Evolutionary conservation across 768 basidiomycete genomes (phyloP).

Genomic region (Hypholoma sublateritium): DNA sequence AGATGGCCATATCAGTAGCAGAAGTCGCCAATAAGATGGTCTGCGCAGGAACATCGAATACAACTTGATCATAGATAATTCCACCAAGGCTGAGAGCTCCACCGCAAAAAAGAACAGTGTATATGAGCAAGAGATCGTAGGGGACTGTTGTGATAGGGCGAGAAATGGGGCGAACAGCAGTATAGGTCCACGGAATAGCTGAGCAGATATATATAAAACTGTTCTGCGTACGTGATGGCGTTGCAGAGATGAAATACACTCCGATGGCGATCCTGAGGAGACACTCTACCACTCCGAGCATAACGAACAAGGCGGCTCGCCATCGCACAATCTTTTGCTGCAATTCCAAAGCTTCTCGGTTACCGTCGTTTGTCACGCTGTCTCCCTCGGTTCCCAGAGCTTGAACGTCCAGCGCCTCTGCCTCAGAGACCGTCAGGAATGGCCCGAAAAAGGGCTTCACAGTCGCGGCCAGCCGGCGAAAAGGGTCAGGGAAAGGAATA

Average conservation of each 20-base stretch:
- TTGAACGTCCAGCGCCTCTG: constrained; percentile 45
- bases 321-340: constrained; percentile 45
- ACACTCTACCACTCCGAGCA: constrained; percentile 54
- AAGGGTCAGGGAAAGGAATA: not conserved
- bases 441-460: constrained; percentile 34
- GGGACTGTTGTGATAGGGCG: constrained; percentile 57
- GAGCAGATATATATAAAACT: constrained; percentile 41
- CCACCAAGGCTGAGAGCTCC: constrained; percentile 54
- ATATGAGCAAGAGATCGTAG: constrained; percentile 62
- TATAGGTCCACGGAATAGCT: constrained; percentile 66
- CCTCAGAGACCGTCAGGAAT: constrained; percentile 54
- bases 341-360: constrained; percentile 17
- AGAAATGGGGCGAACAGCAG: constrained; percentile 51
- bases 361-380: constrained; percentile 9
- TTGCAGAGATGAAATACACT: constrained; percentile 51
- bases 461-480: constrained; percentile 21
- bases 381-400: constrained; percentile 17
- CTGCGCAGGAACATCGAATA: constrained; percentile 42
- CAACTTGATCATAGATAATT: constrained; percentile 46
- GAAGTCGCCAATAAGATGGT: constrained; percentile 25
- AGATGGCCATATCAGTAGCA: constrained; percentile 41
- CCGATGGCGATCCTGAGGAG: constrained; percentile 56
- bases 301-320: constrained; percentile 55
- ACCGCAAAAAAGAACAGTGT: constrained; percentile 44
- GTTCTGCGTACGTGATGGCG: constrained; percentile 31